Percentiles rank a stretch among this genome's conserved stretches.
Conservation (phyloP, 1,139 yeast species). For the Suhomyces guaymorum region DNA sequence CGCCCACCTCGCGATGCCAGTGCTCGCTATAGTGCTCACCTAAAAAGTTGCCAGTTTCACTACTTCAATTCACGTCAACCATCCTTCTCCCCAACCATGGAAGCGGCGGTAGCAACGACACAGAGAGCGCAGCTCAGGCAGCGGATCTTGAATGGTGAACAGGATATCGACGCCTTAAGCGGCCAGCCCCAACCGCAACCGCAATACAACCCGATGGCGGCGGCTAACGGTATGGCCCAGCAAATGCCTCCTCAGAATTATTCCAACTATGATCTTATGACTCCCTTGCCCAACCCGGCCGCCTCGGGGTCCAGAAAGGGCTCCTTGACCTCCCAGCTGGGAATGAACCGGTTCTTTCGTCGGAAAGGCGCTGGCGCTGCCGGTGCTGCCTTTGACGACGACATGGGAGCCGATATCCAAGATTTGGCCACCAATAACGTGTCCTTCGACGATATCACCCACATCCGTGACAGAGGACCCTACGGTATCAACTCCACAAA, state of each 20-base stretch:
- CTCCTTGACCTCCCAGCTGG: conserved; percentile 46
- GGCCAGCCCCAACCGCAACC: conserved; percentile 12
- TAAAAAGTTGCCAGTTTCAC: not conserved
- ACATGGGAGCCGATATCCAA: conserved; percentile 50
- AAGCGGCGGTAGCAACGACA: conserved; percentile 21
- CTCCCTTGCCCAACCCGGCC: conserved; percentile 19
- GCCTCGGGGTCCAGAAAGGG: conserved; percentile 33
- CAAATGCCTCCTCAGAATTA: conserved; percentile 6
- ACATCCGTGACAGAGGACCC: conserved; percentile 62
- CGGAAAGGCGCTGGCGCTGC: conserved; percentile 35
- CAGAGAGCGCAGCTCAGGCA: conserved; percentile 33
- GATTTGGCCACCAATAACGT: conserved; percentile 44
- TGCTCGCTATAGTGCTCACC: not conserved
- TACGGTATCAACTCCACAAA: conserved; percentile 49
- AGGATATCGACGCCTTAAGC: conserved; percentile 26
- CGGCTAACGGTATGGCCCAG: not conserved
- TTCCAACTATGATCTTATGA: conserved; percentile 25
- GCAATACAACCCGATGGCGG: not conserved
- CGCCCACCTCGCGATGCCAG: no score
- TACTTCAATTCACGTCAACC: not conserved
- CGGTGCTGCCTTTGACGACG: conserved; percentile 50
- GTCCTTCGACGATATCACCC: conserved; percentile 64
- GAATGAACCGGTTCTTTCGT: conserved; percentile 45
- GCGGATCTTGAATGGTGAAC: conserved; percentile 36
- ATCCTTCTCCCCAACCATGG: conserved; percentile 16